Base-by-base conservation (phyloP, 441 rosid genomes). In the Bocquillonia castaneifolia region DNA sequence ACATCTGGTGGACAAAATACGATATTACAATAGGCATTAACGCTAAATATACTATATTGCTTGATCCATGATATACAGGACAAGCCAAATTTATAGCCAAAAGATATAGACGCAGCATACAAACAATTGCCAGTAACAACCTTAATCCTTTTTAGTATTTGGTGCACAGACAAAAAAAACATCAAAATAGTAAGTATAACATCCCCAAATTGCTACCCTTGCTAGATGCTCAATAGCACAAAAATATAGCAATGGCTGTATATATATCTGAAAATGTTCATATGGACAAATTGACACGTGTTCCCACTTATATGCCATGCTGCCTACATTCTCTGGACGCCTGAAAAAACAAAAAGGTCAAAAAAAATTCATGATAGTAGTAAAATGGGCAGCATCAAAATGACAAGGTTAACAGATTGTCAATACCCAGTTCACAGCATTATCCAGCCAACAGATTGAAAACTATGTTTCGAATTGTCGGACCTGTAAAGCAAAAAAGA, bases 161-260 rank as follows among this genome's bases (percentile, higher is more conserved):
- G 28, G 23, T 54, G 31, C 63, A 44, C 26, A 51, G 56, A n/a
- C n/a, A n/a, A n/a, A n/a, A 52, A 53, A 53, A 63, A 18, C 42
- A 67, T 56, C 57, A 51, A 56, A 56, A 56, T 34, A n/a, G 26
- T 57, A 12, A 10, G 9, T 8, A 5, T n/a, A 59, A 60, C 55
- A 67, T 71, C 70, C 54, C 66, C 67, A 61, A 64, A 60, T 61
- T 72, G 76, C 74, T 54, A 69, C 68, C 28, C 67, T 59, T 60
- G 54, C 55, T 62, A 50, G 67, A 36, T 61, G 45, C 39, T 18
- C 50, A 68, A 78, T 36, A 54, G 56, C 70, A 75, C 61, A 75
- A 66, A 63, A 29, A 59, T 42, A 52, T 68, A 42, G 50, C 59
- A 40, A 45, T 47, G 26, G 67, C 63, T 23, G 71, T 53, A 61